Evolutionary conservation across 306 rosid genomes (phyloP).

Genomic region (Carpinus viminea): DNA sequence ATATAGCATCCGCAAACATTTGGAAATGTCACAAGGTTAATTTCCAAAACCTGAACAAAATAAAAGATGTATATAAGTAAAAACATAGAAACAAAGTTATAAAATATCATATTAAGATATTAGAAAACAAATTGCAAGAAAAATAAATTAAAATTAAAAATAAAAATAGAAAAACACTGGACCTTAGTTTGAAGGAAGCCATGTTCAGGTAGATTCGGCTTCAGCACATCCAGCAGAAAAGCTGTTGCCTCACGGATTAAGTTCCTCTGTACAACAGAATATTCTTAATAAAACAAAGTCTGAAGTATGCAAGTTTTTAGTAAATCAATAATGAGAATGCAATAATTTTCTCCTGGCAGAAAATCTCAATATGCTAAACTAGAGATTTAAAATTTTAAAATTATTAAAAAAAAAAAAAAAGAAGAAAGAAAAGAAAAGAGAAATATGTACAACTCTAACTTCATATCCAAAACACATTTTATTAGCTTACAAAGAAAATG

Average conservation of each 20-base stretch:
- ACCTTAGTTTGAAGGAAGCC: conserved; percentile 96
- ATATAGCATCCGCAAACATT: conserved; percentile 98
- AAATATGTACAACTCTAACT: background rate
- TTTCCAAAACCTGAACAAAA: conserved; percentile 76
- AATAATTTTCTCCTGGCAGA: background rate
- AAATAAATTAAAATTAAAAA: background rate
- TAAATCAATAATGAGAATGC: background rate
- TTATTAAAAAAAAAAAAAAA: too few relatives aligned
- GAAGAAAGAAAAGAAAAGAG: too few relatives aligned
- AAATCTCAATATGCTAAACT: background rate
- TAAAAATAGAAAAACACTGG: background rate
- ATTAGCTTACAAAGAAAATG: background rate
- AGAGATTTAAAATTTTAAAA: background rate
- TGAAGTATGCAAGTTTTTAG: background rate
- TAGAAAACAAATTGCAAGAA: background rate
- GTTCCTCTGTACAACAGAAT: conserved; percentile 61
- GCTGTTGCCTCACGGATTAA: conserved; percentile 99
- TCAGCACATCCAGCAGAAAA: conserved; percentile 88
- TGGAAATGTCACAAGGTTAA: conserved; percentile 94
- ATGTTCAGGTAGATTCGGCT: conserved; percentile 96
- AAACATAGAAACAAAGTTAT: conserved; percentile 21
- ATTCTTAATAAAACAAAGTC: background rate
- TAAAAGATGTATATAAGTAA: background rate
- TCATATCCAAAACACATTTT: background rate
- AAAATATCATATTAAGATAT: background rate